These are phyloP conservation scores for Yarrowia phangngaensis DNA, from an alignment of 805 yeast genomes.

Conservation along the genomic window DNA sequence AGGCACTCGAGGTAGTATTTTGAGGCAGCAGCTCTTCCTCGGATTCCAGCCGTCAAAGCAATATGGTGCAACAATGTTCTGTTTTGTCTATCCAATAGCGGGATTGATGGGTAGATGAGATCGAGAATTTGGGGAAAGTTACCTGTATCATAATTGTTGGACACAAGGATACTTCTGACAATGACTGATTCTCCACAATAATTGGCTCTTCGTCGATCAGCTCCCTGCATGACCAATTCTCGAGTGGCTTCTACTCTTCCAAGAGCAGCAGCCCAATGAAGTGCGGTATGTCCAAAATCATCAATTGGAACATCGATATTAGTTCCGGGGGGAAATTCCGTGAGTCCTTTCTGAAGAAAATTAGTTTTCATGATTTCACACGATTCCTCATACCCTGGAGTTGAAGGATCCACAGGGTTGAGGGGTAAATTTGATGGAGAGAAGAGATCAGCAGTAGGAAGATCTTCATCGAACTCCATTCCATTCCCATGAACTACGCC, in stretches of 20 bases:
- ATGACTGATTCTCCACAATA: constrained; percentile 84
- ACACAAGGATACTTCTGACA: constrained; percentile 76
- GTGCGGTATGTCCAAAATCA: constrained; percentile 85
- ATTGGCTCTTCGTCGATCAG: constrained; percentile 69
- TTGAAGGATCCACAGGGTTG: constrained; percentile 43
- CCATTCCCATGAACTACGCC: not conserved
- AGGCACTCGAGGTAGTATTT: constrained; percentile 68
- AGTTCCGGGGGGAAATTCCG: constrained; percentile 42
- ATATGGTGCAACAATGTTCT: constrained; percentile 86
- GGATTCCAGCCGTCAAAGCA: constrained; percentile 71
- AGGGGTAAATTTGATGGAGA: constrained; percentile 37
- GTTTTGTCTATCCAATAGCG: constrained; percentile 61
- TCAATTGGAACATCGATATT: constrained; percentile 84
- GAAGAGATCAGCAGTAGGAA: constrained; percentile 21
- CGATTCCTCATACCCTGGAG: constrained; percentile 40
- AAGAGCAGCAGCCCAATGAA: constrained; percentile 94
- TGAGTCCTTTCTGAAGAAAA: constrained; percentile 46
- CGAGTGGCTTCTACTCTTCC: constrained; percentile 70
- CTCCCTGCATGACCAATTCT: constrained; percentile 62
- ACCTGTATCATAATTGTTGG: constrained; percentile 74
- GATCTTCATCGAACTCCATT: constrained; percentile 28
- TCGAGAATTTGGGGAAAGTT: constrained; percentile 69
- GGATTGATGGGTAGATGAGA: constrained; percentile 68
- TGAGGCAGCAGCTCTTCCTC: constrained; percentile 67
- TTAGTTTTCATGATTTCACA: constrained; percentile 49